Evolutionary conservation across 805 yeast genomes (phyloP), one percentile per base, ranked within the genome.

Genomic region (Kluyveromyces lactis): DNA sequence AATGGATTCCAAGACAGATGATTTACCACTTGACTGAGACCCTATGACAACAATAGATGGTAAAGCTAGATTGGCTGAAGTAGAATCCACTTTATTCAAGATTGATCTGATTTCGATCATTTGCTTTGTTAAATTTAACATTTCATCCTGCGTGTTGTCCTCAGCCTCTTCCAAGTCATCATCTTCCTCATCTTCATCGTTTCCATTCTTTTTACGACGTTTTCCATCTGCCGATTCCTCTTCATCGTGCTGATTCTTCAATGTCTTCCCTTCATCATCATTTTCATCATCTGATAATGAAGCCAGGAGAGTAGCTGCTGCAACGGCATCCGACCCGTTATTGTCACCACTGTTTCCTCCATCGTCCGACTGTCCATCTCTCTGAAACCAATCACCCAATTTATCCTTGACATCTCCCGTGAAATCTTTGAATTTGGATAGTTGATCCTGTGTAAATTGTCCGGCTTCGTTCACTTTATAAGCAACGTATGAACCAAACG

Each of bases 11-110:
- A 92, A 70, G 1, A 92, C 98, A 1, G 97, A 90, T 0, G 97
- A 86, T 60, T 92, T 92, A 33, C 99, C 99, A 31, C 95, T 85
- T 6, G 95, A 84, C 66, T 92, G 99, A 1, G 97, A 90, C 0
- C 99, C 99, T 45, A 92, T 77, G 2, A 92, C 98, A 23, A 92
- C 97, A 51, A 92, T 92, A 0, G 97, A 83, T 2, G 98, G 98
- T 31, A 92, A 68, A 49, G 80, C 85, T 36, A 92, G 67, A 10
- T 86, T 75, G 27, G 86, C 86, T 4, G 81, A 67, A 0, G 75
- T 68, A 41, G 81, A 78, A 51, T 86, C 92, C 13, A 92, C 77
- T 44, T 75, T 78, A 42, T 81, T 74, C 38, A 92, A 67, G 23
- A 92, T 74, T 38, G 80, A 73, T 55, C 97, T 71, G 42, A 92